Percentiles rank a stretch among this genome's conserved stretches.
Conservation (phyloP, 1,284 basidiomycete species). For the Paramarasmius palmivorus region DNA sequence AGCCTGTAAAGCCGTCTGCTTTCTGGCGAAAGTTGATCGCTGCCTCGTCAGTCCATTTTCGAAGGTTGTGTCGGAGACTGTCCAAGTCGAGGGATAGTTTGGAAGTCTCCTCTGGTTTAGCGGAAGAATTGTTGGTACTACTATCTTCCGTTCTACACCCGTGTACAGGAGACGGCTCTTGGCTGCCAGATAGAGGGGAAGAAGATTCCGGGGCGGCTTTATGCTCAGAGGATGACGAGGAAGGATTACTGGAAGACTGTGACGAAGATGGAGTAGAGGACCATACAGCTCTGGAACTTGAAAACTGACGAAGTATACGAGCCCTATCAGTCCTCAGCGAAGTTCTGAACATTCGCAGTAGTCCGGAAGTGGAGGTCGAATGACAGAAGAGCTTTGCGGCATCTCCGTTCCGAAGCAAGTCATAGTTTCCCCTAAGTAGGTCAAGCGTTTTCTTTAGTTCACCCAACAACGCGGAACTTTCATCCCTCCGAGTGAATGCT, state of each 20-base stretch:
- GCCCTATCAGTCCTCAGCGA: constrained; percentile 4
- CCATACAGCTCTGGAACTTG: constrained; percentile 3
- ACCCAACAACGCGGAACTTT: no score
- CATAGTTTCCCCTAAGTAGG: no score
- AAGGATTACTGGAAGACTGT: not conserved
- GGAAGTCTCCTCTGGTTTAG: not conserved
- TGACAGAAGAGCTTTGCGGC: no score
- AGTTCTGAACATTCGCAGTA: constrained; percentile 9
- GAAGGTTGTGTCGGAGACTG: constrained; percentile 40
- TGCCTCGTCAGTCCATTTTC: constrained; percentile 51
- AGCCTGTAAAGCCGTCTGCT: constrained; percentile 57
- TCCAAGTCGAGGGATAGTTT: constrained; percentile 18
- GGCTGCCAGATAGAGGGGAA: constrained; percentile 6
- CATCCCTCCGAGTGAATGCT: no score
- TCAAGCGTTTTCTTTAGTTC: no score
- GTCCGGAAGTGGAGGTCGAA: no score
- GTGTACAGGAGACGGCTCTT: no score
- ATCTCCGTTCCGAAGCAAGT: no score
- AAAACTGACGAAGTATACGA: constrained; percentile 5
- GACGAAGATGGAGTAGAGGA: not conserved
- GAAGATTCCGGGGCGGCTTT: not conserved
- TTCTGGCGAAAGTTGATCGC: constrained; percentile 48
- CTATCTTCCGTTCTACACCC: not conserved
- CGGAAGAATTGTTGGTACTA: not conserved
- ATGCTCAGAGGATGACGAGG: constrained; percentile 2